Percentiles rank a stretch among this genome's conserved stretches.
Evolutionary conservation across 2,329 filamentous ascomycete genomes (phyloP).

Genomic region (Aspergillus vadensis): DNA sequence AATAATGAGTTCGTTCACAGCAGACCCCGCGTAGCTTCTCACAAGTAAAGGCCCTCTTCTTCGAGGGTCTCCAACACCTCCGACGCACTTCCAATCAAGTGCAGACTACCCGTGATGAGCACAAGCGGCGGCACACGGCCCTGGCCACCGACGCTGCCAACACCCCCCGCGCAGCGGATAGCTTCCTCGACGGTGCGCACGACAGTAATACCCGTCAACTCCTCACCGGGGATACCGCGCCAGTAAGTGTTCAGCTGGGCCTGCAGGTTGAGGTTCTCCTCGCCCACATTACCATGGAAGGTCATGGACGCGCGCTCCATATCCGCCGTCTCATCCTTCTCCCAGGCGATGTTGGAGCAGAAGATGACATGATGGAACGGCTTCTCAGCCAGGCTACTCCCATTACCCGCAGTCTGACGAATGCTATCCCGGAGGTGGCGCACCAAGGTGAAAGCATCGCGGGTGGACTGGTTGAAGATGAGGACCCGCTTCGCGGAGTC

Average conservation of each 20-base stretch:
- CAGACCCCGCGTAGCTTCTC: not conserved
- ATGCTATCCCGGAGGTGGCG: not conserved
- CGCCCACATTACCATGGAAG: not conserved
- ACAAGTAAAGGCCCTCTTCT: not conserved
- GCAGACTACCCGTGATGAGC: not conserved
- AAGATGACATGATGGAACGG: constrained; percentile 1
- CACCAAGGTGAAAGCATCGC: not conserved
- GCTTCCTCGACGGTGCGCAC: not conserved
- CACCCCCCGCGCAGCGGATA: not conserved
- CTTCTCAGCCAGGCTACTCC: not conserved
- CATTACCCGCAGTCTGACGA: not conserved
- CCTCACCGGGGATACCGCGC: not conserved
- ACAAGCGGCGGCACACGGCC: not conserved
- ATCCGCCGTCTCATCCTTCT: not conserved
- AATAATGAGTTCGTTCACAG: not conserved
- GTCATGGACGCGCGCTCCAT: constrained; percentile 1
- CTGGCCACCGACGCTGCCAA: not conserved
- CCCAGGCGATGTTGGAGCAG: not conserved
- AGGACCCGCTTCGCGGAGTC: not conserved
- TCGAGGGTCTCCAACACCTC: not conserved
- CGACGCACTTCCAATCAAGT: constrained; percentile 1
- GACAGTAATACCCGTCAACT: not conserved
- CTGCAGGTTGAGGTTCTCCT: not conserved
- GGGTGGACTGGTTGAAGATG: constrained; percentile 1
- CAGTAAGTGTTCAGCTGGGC: not conserved